Conservation (phyloP, 2,329 filamentous ascomycete genomes). For the Trichoderma sp. region DNA sequence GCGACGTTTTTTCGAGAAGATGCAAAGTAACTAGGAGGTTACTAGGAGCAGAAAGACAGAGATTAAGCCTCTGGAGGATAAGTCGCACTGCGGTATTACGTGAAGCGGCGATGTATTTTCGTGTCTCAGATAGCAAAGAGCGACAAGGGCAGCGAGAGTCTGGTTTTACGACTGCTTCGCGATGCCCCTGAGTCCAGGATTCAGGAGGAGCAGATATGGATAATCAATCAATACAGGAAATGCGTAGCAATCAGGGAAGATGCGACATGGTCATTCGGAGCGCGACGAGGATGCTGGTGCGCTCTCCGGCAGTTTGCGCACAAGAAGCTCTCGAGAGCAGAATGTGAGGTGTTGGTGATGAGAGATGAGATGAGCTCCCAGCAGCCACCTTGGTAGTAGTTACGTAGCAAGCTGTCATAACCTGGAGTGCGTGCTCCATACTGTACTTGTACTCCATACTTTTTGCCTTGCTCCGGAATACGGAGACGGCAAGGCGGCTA, state of each 20-base stretch:
- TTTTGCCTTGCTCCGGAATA: not conserved
- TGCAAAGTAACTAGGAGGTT: not conserved
- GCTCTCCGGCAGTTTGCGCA: not conserved
- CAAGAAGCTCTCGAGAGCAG: not conserved
- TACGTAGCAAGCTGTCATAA: not conserved
- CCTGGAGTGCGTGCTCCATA: not conserved
- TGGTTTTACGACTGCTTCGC: not conserved
- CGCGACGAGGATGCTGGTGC: not conserved
- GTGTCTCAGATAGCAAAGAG: not conserved
- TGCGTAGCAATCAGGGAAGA: not conserved
- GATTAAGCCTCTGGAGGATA: not conserved
- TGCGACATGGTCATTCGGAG: not conserved
- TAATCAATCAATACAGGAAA: not conserved
- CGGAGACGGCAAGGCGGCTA: not conserved
- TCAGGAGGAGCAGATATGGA: not conserved
- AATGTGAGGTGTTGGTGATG: not conserved
- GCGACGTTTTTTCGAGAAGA: not conserved
- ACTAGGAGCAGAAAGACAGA: not conserved
- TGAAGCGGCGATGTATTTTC: not conserved
- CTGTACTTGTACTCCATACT: not conserved
- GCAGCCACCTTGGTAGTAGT: not conserved
- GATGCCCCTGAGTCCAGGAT: conserved; percentile 5
- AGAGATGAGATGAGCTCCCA: not conserved
- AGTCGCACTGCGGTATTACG: not conserved
- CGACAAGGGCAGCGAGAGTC: conserved; percentile 3